Base-by-base conservation (phyloP, 352 stramenopile species). In the Blastocystis hominis region DNA sequence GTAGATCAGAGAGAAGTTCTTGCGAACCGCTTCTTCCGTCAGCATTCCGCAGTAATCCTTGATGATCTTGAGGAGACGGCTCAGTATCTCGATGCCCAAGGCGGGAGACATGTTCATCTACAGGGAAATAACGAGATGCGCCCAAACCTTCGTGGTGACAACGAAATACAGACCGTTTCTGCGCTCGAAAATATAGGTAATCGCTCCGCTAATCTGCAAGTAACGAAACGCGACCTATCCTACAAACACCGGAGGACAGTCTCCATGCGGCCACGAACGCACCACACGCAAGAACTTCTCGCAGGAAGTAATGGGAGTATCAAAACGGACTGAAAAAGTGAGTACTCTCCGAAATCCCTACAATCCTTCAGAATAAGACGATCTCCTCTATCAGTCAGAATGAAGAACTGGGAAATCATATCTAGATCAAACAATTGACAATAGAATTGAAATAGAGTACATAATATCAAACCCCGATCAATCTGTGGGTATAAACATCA, bases 1-100 rank as follows among this genome's bases (percentile, higher is more conserved):
- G 90, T 99, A 99, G 87, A 98, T 95, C 53, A 99, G 89, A 87
- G 98, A 97, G 88, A 99, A 98, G 91, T 99, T 99, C 93, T 98
- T 98, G 55, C 96, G 93, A 88, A 99, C 95, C 20, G 95, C 95
- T 90, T 99, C 95, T 88, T 97, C 96, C 42, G 94, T 98, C 34
- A 99, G 91, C 46, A 98, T 95, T 40, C 96, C 96, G 90, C 96
- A 99, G 90, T 99, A 99, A 92, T 99, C 96, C 91, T 98, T 98
- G 90, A 98, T 98, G 54, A 98, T 95, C 89, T 97, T 96, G 62
- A 93, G 93, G 0, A 96, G 90, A 0, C 94, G 92, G 86, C 94
- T 95, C 68, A 98, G 92, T 75, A 98, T 92, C 92, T 99, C 96
- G n/a, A 98, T 90, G 30, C 97, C 93, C 88, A 96, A 95, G 47